Percentiles rank a stretch among this genome's conserved stretches.
Evolutionary conservation across 306 rosid species (phyloP).

Genomic region (Cajanus cajan): DNA sequence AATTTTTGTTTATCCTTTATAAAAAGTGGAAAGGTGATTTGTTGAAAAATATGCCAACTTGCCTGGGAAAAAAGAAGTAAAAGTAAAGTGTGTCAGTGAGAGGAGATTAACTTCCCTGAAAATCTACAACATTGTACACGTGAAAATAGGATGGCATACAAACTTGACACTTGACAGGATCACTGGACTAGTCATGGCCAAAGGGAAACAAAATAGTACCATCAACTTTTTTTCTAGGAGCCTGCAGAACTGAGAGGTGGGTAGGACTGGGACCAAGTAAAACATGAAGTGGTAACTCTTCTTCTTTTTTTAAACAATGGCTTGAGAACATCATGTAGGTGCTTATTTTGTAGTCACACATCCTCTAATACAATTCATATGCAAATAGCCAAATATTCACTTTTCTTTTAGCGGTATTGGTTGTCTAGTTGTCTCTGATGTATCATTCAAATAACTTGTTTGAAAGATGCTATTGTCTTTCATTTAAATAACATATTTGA

Average conservation of each 20-base stretch:
- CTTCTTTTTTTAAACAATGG: background rate
- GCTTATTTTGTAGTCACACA: background rate
- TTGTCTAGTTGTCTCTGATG: background rate
- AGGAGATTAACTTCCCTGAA: background rate
- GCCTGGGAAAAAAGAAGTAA: background rate
- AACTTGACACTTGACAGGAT: background rate
- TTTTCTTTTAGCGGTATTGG: slow-evolving; percentile 13
- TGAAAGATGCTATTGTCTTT: background rate
- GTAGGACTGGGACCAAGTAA: background rate
- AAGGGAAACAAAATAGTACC: background rate
- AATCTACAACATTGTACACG: background rate
- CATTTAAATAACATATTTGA: background rate
- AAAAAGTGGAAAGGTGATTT: background rate
- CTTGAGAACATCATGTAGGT: background rate
- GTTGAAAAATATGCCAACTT: background rate
- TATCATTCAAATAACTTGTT: background rate
- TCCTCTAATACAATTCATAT: background rate
- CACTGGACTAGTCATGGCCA: background rate
- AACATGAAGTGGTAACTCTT: background rate
- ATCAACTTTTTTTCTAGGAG: background rate
- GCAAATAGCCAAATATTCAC: background rate
- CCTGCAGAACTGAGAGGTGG: background rate
- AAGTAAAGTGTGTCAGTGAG: background rate
- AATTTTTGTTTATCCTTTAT: background rate
- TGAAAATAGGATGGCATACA: background rate